phyloP scores from a whole-genome alignment of 164 flowering plant species.

The Kingdonia uniflora region DNA sequence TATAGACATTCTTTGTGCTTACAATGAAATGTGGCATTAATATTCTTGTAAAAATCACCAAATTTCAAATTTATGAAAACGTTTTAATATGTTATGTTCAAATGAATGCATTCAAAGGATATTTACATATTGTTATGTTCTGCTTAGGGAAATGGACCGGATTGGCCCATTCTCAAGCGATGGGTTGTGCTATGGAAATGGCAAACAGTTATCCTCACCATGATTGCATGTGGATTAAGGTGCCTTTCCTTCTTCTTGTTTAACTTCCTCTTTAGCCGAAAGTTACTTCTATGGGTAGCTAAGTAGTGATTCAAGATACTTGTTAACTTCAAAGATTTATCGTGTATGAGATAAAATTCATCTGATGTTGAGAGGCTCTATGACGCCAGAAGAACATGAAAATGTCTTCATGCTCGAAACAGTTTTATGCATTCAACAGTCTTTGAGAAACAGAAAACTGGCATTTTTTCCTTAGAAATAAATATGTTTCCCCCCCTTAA shows the following conservation, averaged over 20 bases:
- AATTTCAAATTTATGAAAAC: too few relatives aligned
- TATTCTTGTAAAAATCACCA: too few relatives aligned
- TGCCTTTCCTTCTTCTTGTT: slow-evolving; percentile 12
- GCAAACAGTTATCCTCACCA: slow-evolving; percentile 67
- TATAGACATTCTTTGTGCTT: too few relatives aligned
- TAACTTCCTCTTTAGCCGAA: background rate
- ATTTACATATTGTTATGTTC: background rate
- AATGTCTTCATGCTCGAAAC: too few relatives aligned
- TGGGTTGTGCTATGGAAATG: slow-evolving; percentile 97
- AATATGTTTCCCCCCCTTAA: background rate
- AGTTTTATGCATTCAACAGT: too few relatives aligned
- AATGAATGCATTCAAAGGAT: too few relatives aligned
- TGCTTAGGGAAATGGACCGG: slow-evolving; percentile 30
- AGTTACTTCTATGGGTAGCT: background rate
- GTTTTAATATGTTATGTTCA: too few relatives aligned
- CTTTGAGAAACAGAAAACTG: too few relatives aligned
- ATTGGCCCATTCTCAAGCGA: slow-evolving; percentile 55
- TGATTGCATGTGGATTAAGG: slow-evolving; percentile 84
- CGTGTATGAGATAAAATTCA: background rate
- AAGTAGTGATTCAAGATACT: background rate
- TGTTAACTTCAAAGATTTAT: background rate
- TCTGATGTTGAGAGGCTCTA: too few relatives aligned
- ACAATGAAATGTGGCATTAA: too few relatives aligned
- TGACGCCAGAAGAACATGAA: too few relatives aligned
- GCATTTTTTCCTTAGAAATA: too few relatives aligned